These are phyloP conservation scores for Sungouiozyma ichnusensis DNA, from an alignment of 805 yeast species.

Conservation along the genomic window DNA sequence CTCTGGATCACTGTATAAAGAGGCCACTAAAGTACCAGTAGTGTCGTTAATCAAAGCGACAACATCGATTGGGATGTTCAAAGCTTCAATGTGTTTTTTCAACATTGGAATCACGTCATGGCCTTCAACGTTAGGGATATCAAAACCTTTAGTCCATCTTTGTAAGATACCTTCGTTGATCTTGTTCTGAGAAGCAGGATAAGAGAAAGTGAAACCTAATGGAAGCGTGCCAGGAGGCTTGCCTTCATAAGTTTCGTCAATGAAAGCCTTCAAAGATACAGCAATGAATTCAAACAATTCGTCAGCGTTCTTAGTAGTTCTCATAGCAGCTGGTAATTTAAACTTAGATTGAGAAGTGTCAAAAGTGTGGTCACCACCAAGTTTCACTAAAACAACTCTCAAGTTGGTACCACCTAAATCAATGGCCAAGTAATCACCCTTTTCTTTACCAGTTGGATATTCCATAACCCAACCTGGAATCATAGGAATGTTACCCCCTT, in stretches of 20 bases:
- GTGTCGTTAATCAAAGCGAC: conserved; percentile 93
- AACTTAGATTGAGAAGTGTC: conserved; percentile 80
- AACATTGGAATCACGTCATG: conserved; percentile 87
- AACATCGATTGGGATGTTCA: conserved; percentile 65
- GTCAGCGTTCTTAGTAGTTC: conserved; percentile 59
- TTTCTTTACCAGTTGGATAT: conserved; percentile 82
- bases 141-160: conserved; percentile 96
- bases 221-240: conserved; percentile 57
- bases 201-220: conserved; percentile 88
- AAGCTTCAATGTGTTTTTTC: conserved; percentile 56
- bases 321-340: conserved; percentile 61
- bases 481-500: conserved; percentile 88
- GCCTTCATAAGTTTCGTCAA: conserved; percentile 54
- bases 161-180: conserved; percentile 80
- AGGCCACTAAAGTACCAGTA: conserved; percentile 91
- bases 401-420: conserved; percentile 96
- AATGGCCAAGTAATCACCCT: conserved; percentile 80
- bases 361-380: conserved; percentile 72
- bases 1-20: conserved; percentile 78
- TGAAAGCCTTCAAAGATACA: conserved; percentile 58
- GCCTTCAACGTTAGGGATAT: conserved; percentile 85
- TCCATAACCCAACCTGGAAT: conserved; percentile 93
- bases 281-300: conserved; percentile 82
- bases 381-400: conserved; percentile 77
- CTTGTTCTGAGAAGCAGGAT: conserved; percentile 72